These are phyloP conservation scores for Populus deltoides DNA, from an alignment of 345 rosid species.

Conservation along the genomic window DNA sequence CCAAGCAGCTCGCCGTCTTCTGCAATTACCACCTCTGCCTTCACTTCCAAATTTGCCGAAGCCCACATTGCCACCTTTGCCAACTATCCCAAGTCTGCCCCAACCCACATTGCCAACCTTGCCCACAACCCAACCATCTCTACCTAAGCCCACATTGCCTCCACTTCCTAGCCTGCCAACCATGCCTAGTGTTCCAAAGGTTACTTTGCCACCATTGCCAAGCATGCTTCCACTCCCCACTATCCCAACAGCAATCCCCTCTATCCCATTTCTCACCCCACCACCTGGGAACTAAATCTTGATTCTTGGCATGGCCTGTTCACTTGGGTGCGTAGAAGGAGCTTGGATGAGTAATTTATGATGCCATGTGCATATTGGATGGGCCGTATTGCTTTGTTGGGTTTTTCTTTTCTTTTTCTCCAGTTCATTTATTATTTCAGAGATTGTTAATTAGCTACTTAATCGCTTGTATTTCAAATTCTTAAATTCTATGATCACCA, in stretches of 20 bases:
- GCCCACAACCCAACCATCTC: neutral
- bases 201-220: neutral
- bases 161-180: neutral
- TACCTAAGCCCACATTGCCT: neutral
- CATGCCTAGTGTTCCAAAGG: neutral
- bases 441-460: too few relatives aligned
- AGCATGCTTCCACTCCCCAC: neutral
- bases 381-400: too few relatives aligned
- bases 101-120: neutral
- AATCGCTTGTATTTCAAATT: too few relatives aligned
- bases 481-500: too few relatives aligned
- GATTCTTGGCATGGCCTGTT: too few relatives aligned
- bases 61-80: neutral
- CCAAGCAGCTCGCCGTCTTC: too few relatives aligned
- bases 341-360: neutral
- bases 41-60: too few relatives aligned
- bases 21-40: too few relatives aligned
- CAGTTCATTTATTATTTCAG: too few relatives aligned
- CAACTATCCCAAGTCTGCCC: neutral
- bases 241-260: neutral
- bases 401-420: too few relatives aligned
- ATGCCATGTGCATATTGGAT: neutral
- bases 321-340: too few relatives aligned
- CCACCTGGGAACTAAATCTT: neutral
- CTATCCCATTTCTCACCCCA: neutral